phyloP scores from a whole-genome alignment of 148 eudicot species.

The Dianthus caryophyllus region DNA sequence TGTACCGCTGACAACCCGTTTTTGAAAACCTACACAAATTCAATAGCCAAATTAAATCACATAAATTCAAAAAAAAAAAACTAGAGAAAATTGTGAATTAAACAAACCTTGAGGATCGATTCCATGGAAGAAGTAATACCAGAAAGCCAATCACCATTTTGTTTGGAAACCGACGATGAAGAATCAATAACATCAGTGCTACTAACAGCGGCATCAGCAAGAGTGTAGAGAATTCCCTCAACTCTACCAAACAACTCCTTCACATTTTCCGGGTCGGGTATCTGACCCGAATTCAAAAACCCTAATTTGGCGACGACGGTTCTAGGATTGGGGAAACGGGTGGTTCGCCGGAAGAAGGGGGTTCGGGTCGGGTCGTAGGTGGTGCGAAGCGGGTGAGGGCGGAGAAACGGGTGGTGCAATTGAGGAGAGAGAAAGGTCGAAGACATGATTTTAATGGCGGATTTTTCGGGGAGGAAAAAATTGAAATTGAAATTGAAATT shows the following conservation, averaged over 20 bases:
- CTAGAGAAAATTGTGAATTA: not conserved
- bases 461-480: too few species aligned
- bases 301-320: constrained; percentile 48
- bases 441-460: constrained; percentile 11
- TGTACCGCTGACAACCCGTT: constrained; percentile 69
- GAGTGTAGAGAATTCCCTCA: constrained; percentile 69
- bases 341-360: constrained; percentile 24
- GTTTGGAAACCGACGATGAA: constrained; percentile 39
- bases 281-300: constrained; percentile 41
- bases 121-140: constrained; percentile 85
- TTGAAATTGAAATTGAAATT: too few species aligned
- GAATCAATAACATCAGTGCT: constrained; percentile 34
- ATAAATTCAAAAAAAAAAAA: not conserved
- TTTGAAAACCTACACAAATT: constrained; percentile 54
- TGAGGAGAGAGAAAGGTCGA: constrained; percentile 26
- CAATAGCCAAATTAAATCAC: not conserved
- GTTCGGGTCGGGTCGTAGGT: constrained; percentile 16
- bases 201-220: constrained; percentile 86
- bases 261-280: constrained; percentile 61
- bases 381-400: constrained; percentile 24
- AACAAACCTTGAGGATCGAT: constrained; percentile 67
- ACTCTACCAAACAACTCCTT: constrained; percentile 48
- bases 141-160: constrained; percentile 87
- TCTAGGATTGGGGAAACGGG: constrained; percentile 23
- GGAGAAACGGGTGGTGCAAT: constrained; percentile 18